These are phyloP conservation scores for Brettanomyces anomalus DNA, from an alignment of 805 yeast genomes.

Conservation along the genomic window DNA sequence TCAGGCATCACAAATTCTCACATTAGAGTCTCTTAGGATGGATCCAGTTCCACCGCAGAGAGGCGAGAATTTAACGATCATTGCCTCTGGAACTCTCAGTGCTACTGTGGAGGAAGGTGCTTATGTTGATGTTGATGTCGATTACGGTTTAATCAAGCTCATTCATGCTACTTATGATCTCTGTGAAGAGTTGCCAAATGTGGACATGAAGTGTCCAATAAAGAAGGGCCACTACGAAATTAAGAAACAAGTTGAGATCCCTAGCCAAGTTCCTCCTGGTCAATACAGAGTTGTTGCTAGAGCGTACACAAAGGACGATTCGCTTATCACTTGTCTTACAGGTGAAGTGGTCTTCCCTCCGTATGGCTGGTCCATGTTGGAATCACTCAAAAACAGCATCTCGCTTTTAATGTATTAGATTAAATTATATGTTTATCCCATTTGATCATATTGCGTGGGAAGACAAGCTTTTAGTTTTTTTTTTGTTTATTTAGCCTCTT, in stretches of 20 bases:
- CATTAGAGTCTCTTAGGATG: slow-evolving; percentile 49
- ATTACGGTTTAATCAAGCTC: slow-evolving; percentile 84
- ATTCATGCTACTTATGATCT: slow-evolving; percentile 86
- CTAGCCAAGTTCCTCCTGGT: slow-evolving; percentile 93
- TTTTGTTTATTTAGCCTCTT: too few species aligned
- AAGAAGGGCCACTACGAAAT: slow-evolving; percentile 58
- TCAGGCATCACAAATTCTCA: slow-evolving; percentile 51
- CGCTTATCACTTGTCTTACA: slow-evolving; percentile 72
- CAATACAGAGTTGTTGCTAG: slow-evolving; percentile 78
- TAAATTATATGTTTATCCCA: too few species aligned
- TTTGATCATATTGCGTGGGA: too few species aligned
- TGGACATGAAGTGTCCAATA: slow-evolving; percentile 81
- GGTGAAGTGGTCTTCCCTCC: slow-evolving; percentile 56
- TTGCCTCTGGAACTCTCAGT: slow-evolving; percentile 59
- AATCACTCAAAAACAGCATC: too few species aligned
- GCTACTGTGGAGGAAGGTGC: slow-evolving; percentile 70
- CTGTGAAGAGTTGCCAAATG: slow-evolving; percentile 79
- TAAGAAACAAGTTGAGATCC: slow-evolving; percentile 70
- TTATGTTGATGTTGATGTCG: slow-evolving; percentile 88
- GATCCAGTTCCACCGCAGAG: slow-evolving; percentile 84
- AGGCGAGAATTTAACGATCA: slow-evolving; percentile 74
- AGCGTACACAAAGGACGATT: slow-evolving; percentile 82
- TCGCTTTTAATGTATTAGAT: too few species aligned
- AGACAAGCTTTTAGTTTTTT: too few species aligned
- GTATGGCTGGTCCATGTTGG: neutral